A percentile compares a stretch with the other conserved stretches of the same genome.
These are phyloP conservation scores for Lathyrus oleraceus DNA, from an alignment of 306 rosid species.

Conservation along the genomic window DNA sequence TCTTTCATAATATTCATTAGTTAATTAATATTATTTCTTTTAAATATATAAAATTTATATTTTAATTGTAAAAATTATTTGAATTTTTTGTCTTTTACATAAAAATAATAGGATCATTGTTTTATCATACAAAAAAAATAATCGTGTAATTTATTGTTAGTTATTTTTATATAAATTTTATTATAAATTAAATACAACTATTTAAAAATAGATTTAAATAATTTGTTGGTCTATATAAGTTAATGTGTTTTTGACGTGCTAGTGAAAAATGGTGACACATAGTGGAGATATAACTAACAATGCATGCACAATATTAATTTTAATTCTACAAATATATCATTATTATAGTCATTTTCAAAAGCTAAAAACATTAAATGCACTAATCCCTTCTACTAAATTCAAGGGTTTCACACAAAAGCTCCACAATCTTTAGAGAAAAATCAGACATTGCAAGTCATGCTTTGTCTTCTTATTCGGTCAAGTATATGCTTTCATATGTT, in stretches of 20 bases:
- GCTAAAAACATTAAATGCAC: not conserved
- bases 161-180: too few species aligned
- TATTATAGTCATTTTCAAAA: not conserved
- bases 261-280: not conserved
- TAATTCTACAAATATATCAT: slow-evolving; percentile 3
- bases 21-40: too few species aligned
- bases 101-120: too few species aligned
- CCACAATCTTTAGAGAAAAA: not conserved
- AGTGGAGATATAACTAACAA: slow-evolving; percentile 39
- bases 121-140: too few species aligned
- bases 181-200: too few species aligned
- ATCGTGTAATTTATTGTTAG: too few species aligned
- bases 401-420: slow-evolving; percentile 41
- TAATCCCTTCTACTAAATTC: slow-evolving; percentile 26
- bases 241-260: slow-evolving; percentile 36
- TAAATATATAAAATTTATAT: too few species aligned
- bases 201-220: too few species aligned
- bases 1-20: too few species aligned
- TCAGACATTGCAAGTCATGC: not conserved
- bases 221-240: too few species aligned
- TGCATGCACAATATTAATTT: not conserved
- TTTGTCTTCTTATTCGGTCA: slow-evolving; percentile 21
- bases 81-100: too few species aligned
- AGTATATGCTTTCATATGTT: not conserved
- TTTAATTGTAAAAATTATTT: too few species aligned